phyloP scores from a whole-genome alignment of 345 rosid genomes.

The Geranium brycei region DNA sequence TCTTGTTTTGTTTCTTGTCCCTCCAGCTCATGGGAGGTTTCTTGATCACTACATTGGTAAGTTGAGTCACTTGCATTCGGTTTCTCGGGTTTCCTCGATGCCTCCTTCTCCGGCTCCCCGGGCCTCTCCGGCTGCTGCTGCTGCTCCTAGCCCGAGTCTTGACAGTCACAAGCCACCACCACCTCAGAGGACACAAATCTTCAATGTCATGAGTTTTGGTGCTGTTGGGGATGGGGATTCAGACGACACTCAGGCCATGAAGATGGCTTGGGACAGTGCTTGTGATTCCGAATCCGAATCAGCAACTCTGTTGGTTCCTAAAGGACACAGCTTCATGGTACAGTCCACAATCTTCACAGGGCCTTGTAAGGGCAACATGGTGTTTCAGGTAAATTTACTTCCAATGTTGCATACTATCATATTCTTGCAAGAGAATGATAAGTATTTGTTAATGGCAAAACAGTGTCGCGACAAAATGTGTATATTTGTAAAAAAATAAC shows the following conservation, averaged over 20 bases:
- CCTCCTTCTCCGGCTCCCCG: neutral
- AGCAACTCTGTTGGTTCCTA: constrained; percentile 36
- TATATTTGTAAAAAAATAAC: neutral
- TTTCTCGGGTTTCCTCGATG: neutral
- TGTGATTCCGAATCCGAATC: constrained; percentile 28
- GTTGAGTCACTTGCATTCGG: neutral
- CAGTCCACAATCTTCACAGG: constrained; percentile 88
- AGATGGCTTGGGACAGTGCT: constrained; percentile 74
- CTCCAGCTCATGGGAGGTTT: neutral
- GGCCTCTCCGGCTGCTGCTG: neutral
- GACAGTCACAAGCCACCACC: neutral
- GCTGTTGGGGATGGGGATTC: constrained; percentile 65
- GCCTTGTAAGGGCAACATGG: constrained; percentile 59
- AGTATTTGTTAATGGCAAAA: too few species aligned
- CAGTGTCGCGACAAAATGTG: too few species aligned
- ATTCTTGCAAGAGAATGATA: neutral
- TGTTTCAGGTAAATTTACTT: constrained; percentile 40
- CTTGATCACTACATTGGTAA: neutral
- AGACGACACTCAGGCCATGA: constrained; percentile 75
- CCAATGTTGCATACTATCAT: neutral
- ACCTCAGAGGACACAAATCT: neutral
- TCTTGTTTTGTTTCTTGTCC: neutral
- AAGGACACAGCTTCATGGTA: constrained; percentile 56
- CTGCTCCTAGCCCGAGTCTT: neutral
- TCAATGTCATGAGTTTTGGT: constrained; percentile 54